phyloP scores from a whole-genome alignment of 352 stramenopile genomes.

The Lagenidium sp. region DNA sequence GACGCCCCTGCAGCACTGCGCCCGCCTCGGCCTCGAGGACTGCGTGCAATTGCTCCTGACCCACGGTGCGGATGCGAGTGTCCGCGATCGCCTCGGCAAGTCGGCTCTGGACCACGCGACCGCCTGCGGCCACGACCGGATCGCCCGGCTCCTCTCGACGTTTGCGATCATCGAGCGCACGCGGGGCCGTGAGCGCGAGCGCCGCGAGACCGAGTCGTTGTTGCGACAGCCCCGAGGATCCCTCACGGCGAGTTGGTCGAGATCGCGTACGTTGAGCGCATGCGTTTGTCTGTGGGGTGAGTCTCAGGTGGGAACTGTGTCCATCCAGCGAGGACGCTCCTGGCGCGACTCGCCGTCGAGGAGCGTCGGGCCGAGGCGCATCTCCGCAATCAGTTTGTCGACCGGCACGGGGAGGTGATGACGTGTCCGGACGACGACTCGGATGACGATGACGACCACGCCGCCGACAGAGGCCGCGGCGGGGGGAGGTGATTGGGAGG shows the following conservation, averaged over 20 bases:
- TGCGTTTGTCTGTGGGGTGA: too few relatives aligned
- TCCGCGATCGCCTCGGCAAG: constrained; percentile 25
- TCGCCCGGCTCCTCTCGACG: constrained; percentile 25
- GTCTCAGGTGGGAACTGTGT: too few relatives aligned
- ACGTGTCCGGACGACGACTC: constrained; percentile 30
- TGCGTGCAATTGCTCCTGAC: constrained; percentile 45
- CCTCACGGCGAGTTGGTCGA: constrained; percentile 38
- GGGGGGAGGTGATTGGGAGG: too few relatives aligned
- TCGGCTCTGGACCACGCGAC: constrained; percentile 34
- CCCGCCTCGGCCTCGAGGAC: constrained; percentile 36
- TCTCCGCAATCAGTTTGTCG: constrained; percentile 50
- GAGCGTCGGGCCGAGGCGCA: constrained; percentile 39
- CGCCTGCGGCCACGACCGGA: constrained; percentile 18
- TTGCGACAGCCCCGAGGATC: constrained; percentile 30
- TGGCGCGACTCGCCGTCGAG: constrained; percentile 31
- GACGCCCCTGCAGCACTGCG: constrained; percentile 43
- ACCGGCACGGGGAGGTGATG: constrained; percentile 40
- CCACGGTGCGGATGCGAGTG: constrained; percentile 22
- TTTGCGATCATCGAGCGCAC: constrained; percentile 29
- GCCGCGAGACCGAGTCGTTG: constrained; percentile 12
- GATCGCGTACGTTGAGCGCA: constrained; percentile 43
- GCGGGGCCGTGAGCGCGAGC: constrained; percentile 17
- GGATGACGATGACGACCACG: too few relatives aligned
- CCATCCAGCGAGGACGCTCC: constrained; percentile 35
- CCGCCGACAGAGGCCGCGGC: too few relatives aligned